phyloP scores from a whole-genome alignment of 768 basidiomycete genomes.

The Kwoniella europaea region DNA sequence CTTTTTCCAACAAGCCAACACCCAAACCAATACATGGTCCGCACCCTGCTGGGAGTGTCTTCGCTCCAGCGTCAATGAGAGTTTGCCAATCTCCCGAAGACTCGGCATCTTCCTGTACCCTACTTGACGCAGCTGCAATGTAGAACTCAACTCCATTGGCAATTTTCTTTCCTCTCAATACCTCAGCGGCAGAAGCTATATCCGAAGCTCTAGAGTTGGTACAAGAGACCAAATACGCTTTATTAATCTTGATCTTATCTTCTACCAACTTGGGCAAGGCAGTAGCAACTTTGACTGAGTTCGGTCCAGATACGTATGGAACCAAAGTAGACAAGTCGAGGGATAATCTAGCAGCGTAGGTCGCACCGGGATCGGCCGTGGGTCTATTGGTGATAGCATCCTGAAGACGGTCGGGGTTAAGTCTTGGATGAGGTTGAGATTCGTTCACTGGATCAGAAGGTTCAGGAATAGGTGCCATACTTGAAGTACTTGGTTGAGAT shows the following conservation, averaged over 20 bases:
- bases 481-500: constrained; percentile 58
- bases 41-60: constrained; percentile 90
- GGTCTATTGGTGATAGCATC: constrained; percentile 64
- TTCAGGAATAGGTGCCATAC: constrained; percentile 38
- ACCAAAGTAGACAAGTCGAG: constrained; percentile 93
- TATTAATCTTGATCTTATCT: constrained; percentile 79
- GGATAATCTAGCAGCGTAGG: constrained; percentile 83
- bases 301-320: constrained; percentile 95
- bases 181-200: constrained; percentile 87
- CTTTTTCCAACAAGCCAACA: constrained; percentile 87
- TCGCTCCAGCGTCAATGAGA: constrained; percentile 85
- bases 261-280: constrained; percentile 82
- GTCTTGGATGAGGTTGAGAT: constrained; percentile 80
- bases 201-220: constrained; percentile 97
- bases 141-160: constrained; percentile 94
- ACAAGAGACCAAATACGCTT: constrained; percentile 97
- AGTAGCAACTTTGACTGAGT: constrained; percentile 95
- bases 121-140: constrained; percentile 90
- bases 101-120: constrained; percentile 90
- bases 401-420: constrained; percentile 75
- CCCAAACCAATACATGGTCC: constrained; percentile 98
- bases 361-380: constrained; percentile 74
- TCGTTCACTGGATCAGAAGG: constrained; percentile 62
- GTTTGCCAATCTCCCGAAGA: constrained; percentile 83
- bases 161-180: constrained; percentile 76